These are phyloP conservation scores for Carpinus viminea DNA, from an alignment of 306 rosid species.

Conservation along the genomic window DNA sequence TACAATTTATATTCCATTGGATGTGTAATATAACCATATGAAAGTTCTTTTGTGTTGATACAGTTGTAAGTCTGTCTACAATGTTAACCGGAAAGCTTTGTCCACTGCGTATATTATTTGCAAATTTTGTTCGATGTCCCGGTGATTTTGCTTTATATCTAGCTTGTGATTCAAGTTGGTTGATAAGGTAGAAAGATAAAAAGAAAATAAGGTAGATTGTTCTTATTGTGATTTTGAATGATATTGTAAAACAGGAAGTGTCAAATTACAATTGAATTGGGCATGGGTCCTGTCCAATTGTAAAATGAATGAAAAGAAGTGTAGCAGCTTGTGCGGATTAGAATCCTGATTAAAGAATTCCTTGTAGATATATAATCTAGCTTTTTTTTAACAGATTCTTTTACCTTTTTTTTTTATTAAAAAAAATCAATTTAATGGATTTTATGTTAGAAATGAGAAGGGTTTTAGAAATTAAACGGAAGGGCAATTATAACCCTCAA, in stretches of 20 bases:
- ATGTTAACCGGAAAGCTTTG: not conserved
- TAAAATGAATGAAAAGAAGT: not conserved
- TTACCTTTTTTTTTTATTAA: not conserved
- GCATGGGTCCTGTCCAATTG: not conserved
- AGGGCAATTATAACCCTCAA: not conserved
- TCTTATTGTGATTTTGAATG: not conserved
- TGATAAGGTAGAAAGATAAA: not conserved
- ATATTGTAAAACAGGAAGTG: not conserved
- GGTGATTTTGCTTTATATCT: not conserved
- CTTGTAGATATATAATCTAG: not conserved
- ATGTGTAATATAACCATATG: not conserved
- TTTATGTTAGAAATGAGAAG: not conserved
- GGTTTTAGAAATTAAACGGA: not conserved
- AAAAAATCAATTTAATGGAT: not conserved
- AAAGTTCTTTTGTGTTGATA: not conserved
- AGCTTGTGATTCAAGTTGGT: not conserved
- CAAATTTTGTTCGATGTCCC: not conserved
- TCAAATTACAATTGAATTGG: not conserved
- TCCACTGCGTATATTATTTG: not conserved
- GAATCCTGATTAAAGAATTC: not conserved
- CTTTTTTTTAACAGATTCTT: not conserved
- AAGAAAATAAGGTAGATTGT: not conserved
- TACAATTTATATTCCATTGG: not conserved
- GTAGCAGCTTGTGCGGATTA: not conserved
- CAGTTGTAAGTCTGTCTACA: not conserved